Base-by-base conservation (phyloP, 176 grass and related monocot species). In the Cocos nucifera region DNA sequence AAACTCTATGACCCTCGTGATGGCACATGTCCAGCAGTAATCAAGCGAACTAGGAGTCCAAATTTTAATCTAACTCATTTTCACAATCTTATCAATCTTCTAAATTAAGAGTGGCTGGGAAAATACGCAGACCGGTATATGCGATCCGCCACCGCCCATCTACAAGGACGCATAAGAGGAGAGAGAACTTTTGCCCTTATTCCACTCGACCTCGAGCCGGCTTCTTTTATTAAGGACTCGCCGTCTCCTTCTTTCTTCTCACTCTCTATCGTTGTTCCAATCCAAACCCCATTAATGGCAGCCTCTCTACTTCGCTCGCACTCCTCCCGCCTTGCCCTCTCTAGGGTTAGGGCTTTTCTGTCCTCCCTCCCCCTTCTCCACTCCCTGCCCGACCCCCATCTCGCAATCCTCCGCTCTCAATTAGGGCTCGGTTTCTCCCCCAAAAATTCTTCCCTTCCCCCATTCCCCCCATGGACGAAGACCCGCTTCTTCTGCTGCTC, bases 391-490 rank as follows among this genome's bases (percentile, higher is more conserved):
- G 69, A 65, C 50, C 15, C 59, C 2, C 64, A 73, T 54, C 62
- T 78, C 53, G 70, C 35, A 5, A 49, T 73, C 22, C 54, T 79
- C 49, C 71, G 64, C 66, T 74, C 57, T 44, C 6, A 12, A 44
- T 44, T 44, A 12, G 35, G 10, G 35, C 35, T 14, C 35, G 35
- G 10, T 12, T 44, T 14, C 35, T 12, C 35, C 8, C 35, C 35
- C 0, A 9, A 44, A 12, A 44, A 44, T 44, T 9, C 35, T 18
- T 75, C 65, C 52, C 72, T 66, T 60, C 19, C 71, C 25, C 24
- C 51, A 0, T 30, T 77, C 21, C 61, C 60, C 24, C 53, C 63
- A 58, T 88, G 67, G 65, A 14, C 69, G 49, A 67, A 2, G 18
- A 51, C 54, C 3, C n/a, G 56, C 18, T 57, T 86, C n/a, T 69